These are phyloP conservation scores for Patellifolia procumbens DNA, from an alignment of 179 eudicot species.

Conservation along the genomic window DNA sequence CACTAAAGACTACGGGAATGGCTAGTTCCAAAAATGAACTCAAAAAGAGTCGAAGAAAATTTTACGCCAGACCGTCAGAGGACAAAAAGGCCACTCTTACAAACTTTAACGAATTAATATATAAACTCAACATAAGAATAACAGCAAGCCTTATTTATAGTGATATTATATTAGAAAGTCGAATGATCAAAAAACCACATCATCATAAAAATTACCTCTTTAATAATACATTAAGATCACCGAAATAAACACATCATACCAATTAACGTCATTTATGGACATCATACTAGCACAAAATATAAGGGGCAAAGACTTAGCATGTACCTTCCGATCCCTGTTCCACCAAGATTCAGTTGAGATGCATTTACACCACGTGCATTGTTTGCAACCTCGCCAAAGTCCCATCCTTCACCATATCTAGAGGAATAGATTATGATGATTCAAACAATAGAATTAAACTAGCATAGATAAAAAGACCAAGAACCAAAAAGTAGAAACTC, in stretches of 20 bases:
- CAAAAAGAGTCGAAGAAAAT: not conserved
- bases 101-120: not conserved
- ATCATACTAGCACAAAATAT: not conserved
- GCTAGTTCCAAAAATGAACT: not conserved
- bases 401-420: constrained; percentile 99
- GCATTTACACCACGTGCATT: constrained; percentile 93
- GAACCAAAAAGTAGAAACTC: not conserved
- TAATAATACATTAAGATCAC: not conserved
- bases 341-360: constrained; percentile 78
- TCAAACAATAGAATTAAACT: constrained; percentile 5
- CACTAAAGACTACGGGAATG: not conserved
- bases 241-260: not conserved
- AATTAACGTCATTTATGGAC: not conserved
- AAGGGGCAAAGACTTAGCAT: not conserved
- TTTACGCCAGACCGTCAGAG: not conserved
- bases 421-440: constrained; percentile 17
- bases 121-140: not conserved
- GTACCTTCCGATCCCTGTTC: constrained; percentile 97
- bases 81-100: not conserved
- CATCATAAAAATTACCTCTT: not conserved
- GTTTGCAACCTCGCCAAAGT: constrained; percentile 93
- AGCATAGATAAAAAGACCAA: constrained; percentile 1
- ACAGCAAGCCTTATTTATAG: not conserved
- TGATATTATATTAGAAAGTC: too few species aligned
- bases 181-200: not conserved